These are phyloP conservation scores for Russula sp. DNA, from an alignment of 768 basidiomycete genomes.

Conservation along the genomic window DNA sequence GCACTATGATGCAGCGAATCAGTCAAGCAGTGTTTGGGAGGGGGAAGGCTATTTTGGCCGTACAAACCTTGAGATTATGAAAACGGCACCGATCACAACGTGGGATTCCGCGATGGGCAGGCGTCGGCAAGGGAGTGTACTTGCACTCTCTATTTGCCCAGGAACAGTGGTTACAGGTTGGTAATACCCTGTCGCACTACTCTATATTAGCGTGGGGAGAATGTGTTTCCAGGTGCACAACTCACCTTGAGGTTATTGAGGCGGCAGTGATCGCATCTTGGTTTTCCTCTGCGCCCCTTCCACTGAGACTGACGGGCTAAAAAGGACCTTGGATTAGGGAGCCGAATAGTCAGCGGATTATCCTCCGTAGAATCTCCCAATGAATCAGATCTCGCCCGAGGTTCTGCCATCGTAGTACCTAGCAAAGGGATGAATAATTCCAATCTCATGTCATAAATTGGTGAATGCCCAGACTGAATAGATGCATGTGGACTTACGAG, in stretches of 20 bases:
- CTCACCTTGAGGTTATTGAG: slow-evolving; percentile 65
- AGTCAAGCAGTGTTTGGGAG: slow-evolving; percentile 8
- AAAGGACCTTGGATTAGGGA: slow-evolving; percentile 61
- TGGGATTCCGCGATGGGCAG: slow-evolving; percentile 69
- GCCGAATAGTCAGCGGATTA: slow-evolving; percentile 50
- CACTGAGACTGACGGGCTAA: slow-evolving; percentile 67
- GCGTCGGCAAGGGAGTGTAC: slow-evolving; percentile 69
- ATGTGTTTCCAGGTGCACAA: slow-evolving; percentile 19
- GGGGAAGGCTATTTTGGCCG: background rate
- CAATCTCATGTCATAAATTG: background rate
- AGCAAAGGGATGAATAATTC: slow-evolving; percentile 6
- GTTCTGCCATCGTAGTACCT: slow-evolving; percentile 18
- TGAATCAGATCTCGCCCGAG: slow-evolving; percentile 31
- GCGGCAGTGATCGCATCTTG: slow-evolving; percentile 69
- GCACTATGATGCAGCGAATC: slow-evolving; percentile 39
- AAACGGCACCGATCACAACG: slow-evolving; percentile 66
- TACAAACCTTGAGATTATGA: slow-evolving; percentile 57
- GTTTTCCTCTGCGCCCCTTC: slow-evolving; percentile 70
- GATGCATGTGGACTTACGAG: slow-evolving; percentile 2
- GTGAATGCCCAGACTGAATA: background rate
- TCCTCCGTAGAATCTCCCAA: slow-evolving; percentile 32
- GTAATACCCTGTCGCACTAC: slow-evolving; percentile 66
- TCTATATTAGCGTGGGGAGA: slow-evolving; percentile 17
- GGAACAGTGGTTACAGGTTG: slow-evolving; percentile 65
- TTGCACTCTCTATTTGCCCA: slow-evolving; percentile 60